Evolutionary conservation across 2,329 filamentous ascomycete species (phyloP), one percentile per base, ranked within the genome.

Genomic region (Sporothrix brunneoviolacea): DNA sequence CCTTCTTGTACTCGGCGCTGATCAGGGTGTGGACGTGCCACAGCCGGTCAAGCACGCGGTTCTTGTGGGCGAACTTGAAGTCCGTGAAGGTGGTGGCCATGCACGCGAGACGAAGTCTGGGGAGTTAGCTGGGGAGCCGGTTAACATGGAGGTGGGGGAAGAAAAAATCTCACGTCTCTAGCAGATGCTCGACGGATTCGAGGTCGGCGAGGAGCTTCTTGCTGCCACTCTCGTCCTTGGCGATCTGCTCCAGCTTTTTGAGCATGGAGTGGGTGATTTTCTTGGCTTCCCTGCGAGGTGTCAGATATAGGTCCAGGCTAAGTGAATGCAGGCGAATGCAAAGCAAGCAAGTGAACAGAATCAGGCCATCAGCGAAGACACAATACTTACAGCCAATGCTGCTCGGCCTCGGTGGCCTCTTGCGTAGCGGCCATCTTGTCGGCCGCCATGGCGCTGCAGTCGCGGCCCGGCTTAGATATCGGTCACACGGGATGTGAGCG

Each of bases 21-120:
- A 95, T 82, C 59, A 80, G 77, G 54, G 79, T 77, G 67, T 97
- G 91, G 48, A 81, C 77, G 54, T 81, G 74, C 91, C 91, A 97
- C 41, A 97, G 77, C 54, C 74, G 76, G 52, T 72, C 68, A 65
- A 95, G 89, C 47, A 85, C 76, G 51, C 81, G 76, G 55, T 82
- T 75, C 55, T 73, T 70, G 54, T 72, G 74, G 45, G 84, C 82
- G 68, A 78, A 81, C 56, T 80, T 72, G 61, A 88, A 82, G 66
- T 95, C 83, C 63, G 77, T 70, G 62, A 89, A 86, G 53, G 91
- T 82, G 51, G 82, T 79, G 57, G 78, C 76, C 63, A 91, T 82
- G 64, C 84, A 91, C 53, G 79, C 76, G 44, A 82, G 70, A 58
- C 88, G 88, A 65, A 86, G 83, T 58, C 83, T 87, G 61, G 1